phyloP scores from a whole-genome alignment of 441 rosid genomes.

The Isatis lusitanica region DNA sequence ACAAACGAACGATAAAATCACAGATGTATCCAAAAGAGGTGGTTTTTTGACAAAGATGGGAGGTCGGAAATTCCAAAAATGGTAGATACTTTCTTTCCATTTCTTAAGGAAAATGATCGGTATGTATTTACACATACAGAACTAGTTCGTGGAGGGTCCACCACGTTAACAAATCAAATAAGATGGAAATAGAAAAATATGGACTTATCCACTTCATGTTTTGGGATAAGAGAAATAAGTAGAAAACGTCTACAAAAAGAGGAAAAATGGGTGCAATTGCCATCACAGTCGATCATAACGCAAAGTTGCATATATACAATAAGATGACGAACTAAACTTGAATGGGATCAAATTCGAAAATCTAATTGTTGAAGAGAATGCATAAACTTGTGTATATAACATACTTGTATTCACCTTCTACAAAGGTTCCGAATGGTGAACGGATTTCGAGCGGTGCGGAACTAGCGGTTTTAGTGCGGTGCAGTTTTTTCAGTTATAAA shows the following conservation, averaged over 20 bases:
- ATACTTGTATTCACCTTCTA: no score
- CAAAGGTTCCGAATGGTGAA: no score
- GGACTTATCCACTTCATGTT: background rate
- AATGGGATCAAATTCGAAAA: no score
- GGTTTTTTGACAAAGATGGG: constrained; percentile 27
- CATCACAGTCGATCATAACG: background rate
- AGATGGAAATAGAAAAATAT: background rate
- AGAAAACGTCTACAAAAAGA: background rate
- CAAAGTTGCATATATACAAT: background rate
- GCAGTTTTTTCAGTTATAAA: no score
- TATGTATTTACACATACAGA: no score
- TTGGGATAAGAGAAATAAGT: background rate
- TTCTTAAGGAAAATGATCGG: background rate
- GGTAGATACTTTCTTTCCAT: background rate
- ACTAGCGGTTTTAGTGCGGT: no score
- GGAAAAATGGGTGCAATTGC: background rate
- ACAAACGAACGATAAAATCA: background rate
- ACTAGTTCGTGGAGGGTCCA: constrained; percentile 29
- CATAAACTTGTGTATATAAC: no score
- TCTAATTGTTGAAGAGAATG: no score
- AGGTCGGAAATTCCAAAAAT: constrained; percentile 24
- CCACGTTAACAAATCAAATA: constrained; percentile 12
- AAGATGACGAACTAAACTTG: no score
- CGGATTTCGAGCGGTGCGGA: no score
- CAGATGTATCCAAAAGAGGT: constrained; percentile 24